Percentiles rank a stretch among this genome's conserved stretches.
These are phyloP conservation scores for Beauveria australis DNA, from an alignment of 2,329 filamentous ascomycete genomes.

Conservation along the genomic window DNA sequence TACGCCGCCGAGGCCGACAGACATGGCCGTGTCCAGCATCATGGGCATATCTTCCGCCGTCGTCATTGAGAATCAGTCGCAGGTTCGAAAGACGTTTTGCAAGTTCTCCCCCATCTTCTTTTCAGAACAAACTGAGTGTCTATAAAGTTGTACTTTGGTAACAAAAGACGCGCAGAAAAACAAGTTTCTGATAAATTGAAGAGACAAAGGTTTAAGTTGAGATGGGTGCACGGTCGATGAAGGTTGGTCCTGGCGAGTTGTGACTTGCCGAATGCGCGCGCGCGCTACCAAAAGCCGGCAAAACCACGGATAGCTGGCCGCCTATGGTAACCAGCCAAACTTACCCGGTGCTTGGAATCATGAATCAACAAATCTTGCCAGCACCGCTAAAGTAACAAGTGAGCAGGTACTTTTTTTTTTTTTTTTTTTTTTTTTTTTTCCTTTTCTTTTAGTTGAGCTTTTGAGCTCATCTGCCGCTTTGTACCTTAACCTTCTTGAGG, in stretches of 20 bases:
- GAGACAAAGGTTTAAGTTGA: neutral
- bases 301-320: neutral
- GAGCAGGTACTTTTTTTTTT: too few species aligned
- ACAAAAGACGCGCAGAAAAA: neutral
- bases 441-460: neutral
- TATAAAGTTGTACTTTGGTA: neutral
- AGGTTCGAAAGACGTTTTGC: neutral
- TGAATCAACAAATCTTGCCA: too few species aligned
- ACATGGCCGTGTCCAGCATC: constrained; percentile 35
- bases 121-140: neutral
- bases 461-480: too few species aligned
- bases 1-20: constrained; percentile 49
- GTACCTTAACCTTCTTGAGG: too few species aligned
- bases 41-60: constrained; percentile 34
- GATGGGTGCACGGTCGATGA: neutral
- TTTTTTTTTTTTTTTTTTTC: too few species aligned
- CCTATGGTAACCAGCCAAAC: too few species aligned
- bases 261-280: neutral
- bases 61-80: constrained; percentile 21
- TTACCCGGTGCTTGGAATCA: neutral
- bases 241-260: neutral
- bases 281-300: neutral
- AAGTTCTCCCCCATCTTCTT: neutral
- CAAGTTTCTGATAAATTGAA: neutral
- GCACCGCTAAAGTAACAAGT: too few species aligned